A percentile compares a stretch with the other conserved stretches of the same genome.
phyloP scores from a whole-genome alignment of 2,329 filamentous ascomycete species.

The Scytalidium lignicola region DNA sequence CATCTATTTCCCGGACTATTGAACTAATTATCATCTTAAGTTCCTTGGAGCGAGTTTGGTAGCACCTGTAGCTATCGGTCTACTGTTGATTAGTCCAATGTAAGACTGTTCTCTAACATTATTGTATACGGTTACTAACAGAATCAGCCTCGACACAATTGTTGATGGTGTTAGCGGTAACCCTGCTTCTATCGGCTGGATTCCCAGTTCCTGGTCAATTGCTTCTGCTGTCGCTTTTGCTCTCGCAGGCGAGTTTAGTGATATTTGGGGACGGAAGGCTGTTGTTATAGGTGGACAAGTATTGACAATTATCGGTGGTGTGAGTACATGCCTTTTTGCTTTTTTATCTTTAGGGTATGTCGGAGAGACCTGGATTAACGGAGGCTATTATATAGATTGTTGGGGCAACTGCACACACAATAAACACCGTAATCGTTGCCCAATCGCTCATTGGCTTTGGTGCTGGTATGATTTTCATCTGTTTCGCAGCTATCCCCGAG shows the following conservation, averaged over 20 bases:
- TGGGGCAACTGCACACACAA: background rate
- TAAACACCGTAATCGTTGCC: background rate
- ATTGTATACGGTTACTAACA: background rate
- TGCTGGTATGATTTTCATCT: constrained; percentile 6
- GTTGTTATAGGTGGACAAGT: constrained; percentile 42
- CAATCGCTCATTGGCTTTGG: background rate
- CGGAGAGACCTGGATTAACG: background rate
- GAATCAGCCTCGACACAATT: background rate
- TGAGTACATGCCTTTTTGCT: background rate
- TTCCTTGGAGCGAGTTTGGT: background rate
- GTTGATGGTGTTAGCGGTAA: background rate
- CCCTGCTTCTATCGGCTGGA: background rate
- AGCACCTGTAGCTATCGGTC: background rate
- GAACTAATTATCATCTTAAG: background rate
- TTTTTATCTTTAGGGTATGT: background rate
- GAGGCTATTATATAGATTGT: background rate
- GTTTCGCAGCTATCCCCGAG: constrained; percentile 32
- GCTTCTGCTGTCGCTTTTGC: background rate
- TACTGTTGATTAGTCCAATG: background rate
- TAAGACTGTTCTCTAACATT: background rate
- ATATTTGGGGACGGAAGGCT: constrained; percentile 62
- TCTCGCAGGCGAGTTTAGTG: constrained; percentile 41
- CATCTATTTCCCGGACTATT: background rate
- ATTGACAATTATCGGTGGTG: background rate
- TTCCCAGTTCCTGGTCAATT: background rate